Evolutionary conservation across 305 asterid species (phyloP).

Genomic region (Solanum hybrid): DNA sequence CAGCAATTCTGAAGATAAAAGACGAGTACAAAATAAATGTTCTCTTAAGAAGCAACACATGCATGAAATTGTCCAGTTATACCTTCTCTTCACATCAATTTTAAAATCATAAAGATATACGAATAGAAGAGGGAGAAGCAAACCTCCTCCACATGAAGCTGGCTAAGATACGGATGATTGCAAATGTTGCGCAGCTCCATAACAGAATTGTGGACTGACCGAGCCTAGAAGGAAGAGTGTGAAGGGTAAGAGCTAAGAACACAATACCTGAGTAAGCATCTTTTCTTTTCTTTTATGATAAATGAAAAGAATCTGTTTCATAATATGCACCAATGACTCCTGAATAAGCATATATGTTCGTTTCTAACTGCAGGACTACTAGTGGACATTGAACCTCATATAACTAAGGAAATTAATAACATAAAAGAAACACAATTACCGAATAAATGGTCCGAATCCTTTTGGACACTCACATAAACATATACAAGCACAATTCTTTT

Average conservation of each 20-base stretch:
- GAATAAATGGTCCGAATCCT: background rate
- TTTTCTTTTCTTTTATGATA: background rate
- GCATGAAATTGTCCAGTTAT: background rate
- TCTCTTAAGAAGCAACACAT: background rate
- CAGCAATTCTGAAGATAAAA: background rate
- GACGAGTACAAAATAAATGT: background rate
- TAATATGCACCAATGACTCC: background rate
- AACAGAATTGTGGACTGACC: conserved; percentile 94
- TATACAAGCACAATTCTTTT: background rate
- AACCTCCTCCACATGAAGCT: conserved; percentile 99
- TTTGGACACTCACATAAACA: background rate
- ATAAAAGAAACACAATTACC: background rate
- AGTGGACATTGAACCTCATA: background rate
- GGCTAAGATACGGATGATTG: conserved; percentile 99
- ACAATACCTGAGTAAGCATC: background rate
- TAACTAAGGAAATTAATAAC: background rate
- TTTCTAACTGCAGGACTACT: background rate
- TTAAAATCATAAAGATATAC: background rate
- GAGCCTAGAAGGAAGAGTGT: conserved; percentile 43
- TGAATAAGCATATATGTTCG: background rate
- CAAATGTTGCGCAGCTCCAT: conserved; percentile 98
- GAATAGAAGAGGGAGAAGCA: conserved; percentile 17
- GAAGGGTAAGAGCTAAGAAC: background rate
- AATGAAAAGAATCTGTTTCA: background rate
- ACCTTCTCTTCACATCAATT: background rate